Evolutionary conservation across 306 rosid species (phyloP).

Genomic region (Astragalus membranaceus): DNA sequence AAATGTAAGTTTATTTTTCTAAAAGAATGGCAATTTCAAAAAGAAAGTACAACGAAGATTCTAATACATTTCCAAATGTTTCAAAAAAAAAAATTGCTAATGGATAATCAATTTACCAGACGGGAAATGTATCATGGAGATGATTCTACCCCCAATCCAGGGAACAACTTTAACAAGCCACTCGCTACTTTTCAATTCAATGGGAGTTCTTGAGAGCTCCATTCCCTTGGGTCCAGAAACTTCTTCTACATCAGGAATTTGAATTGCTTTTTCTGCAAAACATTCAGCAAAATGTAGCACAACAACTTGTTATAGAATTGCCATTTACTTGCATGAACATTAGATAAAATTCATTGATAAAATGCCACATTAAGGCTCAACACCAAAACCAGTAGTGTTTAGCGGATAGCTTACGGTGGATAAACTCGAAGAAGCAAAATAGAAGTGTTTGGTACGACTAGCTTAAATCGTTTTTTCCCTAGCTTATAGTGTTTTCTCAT

Average conservation of each 20-base stretch:
- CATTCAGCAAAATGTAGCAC: constrained; percentile 13
- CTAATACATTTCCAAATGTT: not conserved
- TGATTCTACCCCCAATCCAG: constrained; percentile 94
- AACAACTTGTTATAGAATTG: not conserved
- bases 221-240: constrained; percentile 56
- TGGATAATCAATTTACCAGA: constrained; percentile 50
- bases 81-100: not conserved
- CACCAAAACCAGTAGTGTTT: no score
- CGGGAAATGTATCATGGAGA: constrained; percentile 77
- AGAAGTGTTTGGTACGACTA: no score
- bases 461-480: no score
- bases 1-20: not conserved
- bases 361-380: not conserved
- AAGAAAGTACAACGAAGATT: not conserved
- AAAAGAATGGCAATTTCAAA: not conserved
- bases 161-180: constrained; percentile 79
- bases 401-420: no score
- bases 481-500: no score
- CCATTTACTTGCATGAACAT: not conserved
- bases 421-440: no score
- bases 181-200: constrained; percentile 64
- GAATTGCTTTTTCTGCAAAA: constrained; percentile 57
- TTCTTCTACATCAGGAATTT: constrained; percentile 60
- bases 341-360: constrained; percentile 2
- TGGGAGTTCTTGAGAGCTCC: constrained; percentile 55